These are phyloP conservation scores for Microascus cirrosus DNA, from an alignment of 2,329 filamentous ascomycete genomes.

Conservation along the genomic window DNA sequence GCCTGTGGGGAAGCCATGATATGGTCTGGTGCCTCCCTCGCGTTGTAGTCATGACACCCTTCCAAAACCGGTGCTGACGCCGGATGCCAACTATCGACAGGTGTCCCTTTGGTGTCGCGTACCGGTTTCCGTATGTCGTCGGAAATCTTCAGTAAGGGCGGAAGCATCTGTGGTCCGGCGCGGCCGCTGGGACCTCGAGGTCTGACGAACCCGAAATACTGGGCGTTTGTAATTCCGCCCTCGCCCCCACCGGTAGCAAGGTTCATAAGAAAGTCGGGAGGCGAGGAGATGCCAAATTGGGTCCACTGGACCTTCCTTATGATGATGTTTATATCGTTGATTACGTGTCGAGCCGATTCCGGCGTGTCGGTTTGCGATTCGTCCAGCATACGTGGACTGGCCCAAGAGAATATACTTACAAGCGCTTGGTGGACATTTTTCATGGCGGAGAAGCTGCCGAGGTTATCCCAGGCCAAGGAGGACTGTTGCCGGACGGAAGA, in stretches of 20 bases:
- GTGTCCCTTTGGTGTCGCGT: conserved; percentile 1
- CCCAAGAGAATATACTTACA: conserved; percentile 34
- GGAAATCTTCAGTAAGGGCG: conserved; percentile 3
- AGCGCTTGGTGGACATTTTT: conserved; percentile 39
- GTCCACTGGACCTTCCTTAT: conserved; percentile 35
- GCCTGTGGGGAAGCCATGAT: conserved; percentile 18
- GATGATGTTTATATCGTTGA: conserved; percentile 30
- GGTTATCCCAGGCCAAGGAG: conserved; percentile 1
- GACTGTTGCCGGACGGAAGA: conserved; percentile 13
- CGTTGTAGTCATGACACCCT: conserved; percentile 2
- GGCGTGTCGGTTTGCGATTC: conserved; percentile 26
- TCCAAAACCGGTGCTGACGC: conserved; percentile 5
- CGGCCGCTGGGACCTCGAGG: conserved; percentile 1
- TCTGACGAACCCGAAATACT: conserved; percentile 4
- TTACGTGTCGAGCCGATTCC: conserved; percentile 31
- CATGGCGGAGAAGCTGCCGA: conserved; percentile 15
- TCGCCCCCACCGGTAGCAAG: conserved; percentile 27
- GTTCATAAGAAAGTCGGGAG: conserved; percentile 35
- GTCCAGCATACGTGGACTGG: conserved; percentile 32
- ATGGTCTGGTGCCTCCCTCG: conserved; percentile 6
- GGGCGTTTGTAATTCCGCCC: neutral
- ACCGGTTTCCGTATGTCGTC: conserved; percentile 4
- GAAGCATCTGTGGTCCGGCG: conserved; percentile 1
- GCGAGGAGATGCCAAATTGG: conserved; percentile 31
- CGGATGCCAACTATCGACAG: conserved; percentile 7